Base-by-base conservation (phyloP, 2,329 filamentous ascomycete genomes). In the Blastomyces emzantsi region DNA sequence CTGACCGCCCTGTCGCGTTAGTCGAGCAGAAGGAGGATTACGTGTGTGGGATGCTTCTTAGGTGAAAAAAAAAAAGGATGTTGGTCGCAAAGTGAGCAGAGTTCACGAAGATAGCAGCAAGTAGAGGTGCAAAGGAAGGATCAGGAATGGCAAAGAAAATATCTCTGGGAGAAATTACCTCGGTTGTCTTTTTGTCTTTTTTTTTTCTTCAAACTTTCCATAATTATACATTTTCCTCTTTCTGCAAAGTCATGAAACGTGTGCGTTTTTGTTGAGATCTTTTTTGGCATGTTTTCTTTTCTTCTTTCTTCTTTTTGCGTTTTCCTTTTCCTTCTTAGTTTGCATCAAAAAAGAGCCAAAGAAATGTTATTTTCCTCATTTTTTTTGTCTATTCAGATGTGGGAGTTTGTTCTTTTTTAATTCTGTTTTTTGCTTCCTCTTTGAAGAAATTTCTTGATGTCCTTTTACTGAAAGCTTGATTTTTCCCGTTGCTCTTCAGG, bases 281-380 rank as follows among this genome's bases (percentile, higher is more conserved):
- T 33, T 63, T 56, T 60, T 66, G 62, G 45, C 60, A 60, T 47
- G 62, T 60, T 66, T 66, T 30, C 66, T 66, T 66, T 65, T 43
- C 66, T 67, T 62, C 62, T 65, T 66, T 61, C 33, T 60, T 30
- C 49, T 58, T 63, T 66, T n/a, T n/a, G n/a, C n/a, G n/a, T n/a
- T 62, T 64, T 63, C 59, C 56, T 62, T 62, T 47, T 30, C 59
- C n/a, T 61, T 66, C 65, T 68, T 43, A 57, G 55, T 61, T 62
- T 41, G 55, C 52, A 52, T 45, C 58, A 64, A 51, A 64, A 60
- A 36, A 58, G 30, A 57, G 45, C 54, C 45, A 43, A 57, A 45
- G 49, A 51, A 56, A 63, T 67, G 62, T 56, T 62, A 60, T 65
- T 63, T 49, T 39, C 36, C 36, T 39, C 36, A 39, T 30, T 64